Conservation (phyloP, 106 monocot species). For the Dioscorea zingiberensis region DNA sequence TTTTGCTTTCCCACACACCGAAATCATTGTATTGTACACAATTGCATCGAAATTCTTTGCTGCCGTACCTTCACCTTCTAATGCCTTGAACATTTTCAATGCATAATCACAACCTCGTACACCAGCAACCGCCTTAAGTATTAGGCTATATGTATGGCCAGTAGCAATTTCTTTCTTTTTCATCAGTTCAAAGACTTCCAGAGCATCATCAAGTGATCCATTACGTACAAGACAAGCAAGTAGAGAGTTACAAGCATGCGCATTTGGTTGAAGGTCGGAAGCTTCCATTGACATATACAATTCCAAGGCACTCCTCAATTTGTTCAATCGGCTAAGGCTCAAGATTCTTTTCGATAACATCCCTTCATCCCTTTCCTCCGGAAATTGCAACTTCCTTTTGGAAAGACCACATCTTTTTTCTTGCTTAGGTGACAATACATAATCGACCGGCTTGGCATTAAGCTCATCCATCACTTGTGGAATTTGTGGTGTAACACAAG, state of each 20-base stretch:
- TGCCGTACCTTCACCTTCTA: conserved; percentile 36
- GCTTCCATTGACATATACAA: conserved; percentile 67
- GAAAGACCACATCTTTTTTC: conserved; percentile 4
- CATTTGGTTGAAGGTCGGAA: conserved; percentile 43
- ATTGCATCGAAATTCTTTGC: conserved; percentile 55
- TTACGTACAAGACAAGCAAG: conserved; percentile 66
- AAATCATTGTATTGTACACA: conserved; percentile 92
- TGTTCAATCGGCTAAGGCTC: conserved; percentile 74
- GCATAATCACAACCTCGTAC: conserved; percentile 49
- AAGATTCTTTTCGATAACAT: conserved; percentile 65
- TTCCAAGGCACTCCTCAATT: conserved; percentile 66
- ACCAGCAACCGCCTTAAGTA: conserved; percentile 67
- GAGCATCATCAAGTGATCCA: conserved; percentile 40
- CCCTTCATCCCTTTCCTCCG: conserved; percentile 80
- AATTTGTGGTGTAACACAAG: too few species aligned
- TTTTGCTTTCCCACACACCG: conserved; percentile 56
- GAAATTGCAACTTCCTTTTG: conserved; percentile 38
- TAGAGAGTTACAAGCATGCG: conserved; percentile 89
- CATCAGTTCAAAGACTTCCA: conserved; percentile 57
- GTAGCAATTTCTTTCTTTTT: conserved; percentile 44
- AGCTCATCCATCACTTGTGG: too few species aligned
- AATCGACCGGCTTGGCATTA: too few species aligned
- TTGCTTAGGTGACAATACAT: too few species aligned
- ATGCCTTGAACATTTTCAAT: conserved; percentile 43
- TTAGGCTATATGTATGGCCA: conserved; percentile 66